phyloP scores from a whole-genome alignment of 192 early-diverging fungal genomes.

The Pilobolus umbonatus region DNA sequence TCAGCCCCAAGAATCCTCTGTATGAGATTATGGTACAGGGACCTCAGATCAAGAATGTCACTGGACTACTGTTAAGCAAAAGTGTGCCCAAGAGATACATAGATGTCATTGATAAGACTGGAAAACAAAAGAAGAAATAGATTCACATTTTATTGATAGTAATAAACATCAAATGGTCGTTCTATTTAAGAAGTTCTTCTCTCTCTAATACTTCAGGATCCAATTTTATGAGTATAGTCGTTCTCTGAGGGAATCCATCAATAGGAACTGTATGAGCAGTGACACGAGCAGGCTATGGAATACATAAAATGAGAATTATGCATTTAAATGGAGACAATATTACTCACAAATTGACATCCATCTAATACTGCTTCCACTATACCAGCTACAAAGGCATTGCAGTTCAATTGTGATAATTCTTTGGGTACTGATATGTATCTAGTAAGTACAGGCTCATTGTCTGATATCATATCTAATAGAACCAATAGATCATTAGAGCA shows the following conservation, averaged over 20 bases:
- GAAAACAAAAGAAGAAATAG: slow-evolving; percentile 15
- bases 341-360: slow-evolving; percentile 83
- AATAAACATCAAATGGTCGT: too few species aligned
- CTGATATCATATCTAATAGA: slow-evolving; percentile 93
- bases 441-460: slow-evolving; percentile 89
- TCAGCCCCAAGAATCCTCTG: slow-evolving; percentile 47
- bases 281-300: slow-evolving; percentile 69
- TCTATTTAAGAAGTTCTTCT: slow-evolving; percentile 63
- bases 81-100: slow-evolving; percentile 52
- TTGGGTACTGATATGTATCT: slow-evolving; percentile 93
- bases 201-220: slow-evolving; percentile 74
- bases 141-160: background rate
- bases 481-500: background rate
- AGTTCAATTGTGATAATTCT: slow-evolving; percentile 88
- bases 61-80: slow-evolving; percentile 40
- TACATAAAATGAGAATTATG: background rate
- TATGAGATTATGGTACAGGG: slow-evolving; percentile 75
- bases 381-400: slow-evolving; percentile 92
- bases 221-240: slow-evolving; percentile 96
- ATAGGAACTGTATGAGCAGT: slow-evolving; percentile 89
- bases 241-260: slow-evolving; percentile 81
- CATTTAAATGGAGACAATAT: background rate
- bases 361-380: slow-evolving; percentile 94
- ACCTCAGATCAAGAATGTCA: slow-evolving; percentile 60
- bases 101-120: slow-evolving; percentile 34